These are phyloP conservation scores for Dichomitus squalens DNA, from an alignment of 1,284 basidiomycete species.

Conservation along the genomic window DNA sequence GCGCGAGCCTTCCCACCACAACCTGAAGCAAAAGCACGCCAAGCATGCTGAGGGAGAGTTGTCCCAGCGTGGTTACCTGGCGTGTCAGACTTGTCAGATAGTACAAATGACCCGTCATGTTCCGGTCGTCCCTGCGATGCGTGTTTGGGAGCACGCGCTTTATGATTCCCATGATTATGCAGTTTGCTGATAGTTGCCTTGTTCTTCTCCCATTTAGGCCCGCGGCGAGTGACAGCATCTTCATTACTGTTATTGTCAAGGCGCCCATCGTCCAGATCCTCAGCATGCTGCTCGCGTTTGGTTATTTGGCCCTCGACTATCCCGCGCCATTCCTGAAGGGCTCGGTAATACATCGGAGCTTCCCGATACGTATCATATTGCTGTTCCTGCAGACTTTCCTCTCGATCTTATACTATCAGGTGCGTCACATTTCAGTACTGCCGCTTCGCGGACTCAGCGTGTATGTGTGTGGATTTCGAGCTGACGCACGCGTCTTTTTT, in stretches of 20 bases:
- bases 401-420: slow-evolving; percentile 80
- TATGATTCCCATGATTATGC: background rate
- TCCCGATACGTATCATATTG: slow-evolving; percentile 63
- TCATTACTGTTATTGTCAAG: slow-evolving; percentile 75
- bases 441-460: background rate
- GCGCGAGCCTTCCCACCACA: too few relatives aligned
- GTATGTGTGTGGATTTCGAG: too few relatives aligned
- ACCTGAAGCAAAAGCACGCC: too few relatives aligned
- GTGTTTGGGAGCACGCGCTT: background rate
- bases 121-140: background rate
- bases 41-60: too few relatives aligned
- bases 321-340: slow-evolving; percentile 62
- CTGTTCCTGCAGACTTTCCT: slow-evolving; percentile 67
- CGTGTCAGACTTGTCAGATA: background rate
- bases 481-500: slow-evolving; percentile 1
- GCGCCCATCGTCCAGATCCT: slow-evolving; percentile 71
- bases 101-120: background rate
- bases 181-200: background rate
- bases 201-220: slow-evolving; percentile 50
- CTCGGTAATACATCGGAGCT: slow-evolving; percentile 62
- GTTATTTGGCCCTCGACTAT: slow-evolving; percentile 67
- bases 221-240: slow-evolving; percentile 58
- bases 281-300: slow-evolving; percentile 58
- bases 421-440: slow-evolving; percentile 35
- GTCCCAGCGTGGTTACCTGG: background rate